Evolutionary conservation across 73 alveolate genomes (phyloP), one percentile per base, ranked within the genome.

Genomic region (Paramecium primaurelia): DNA sequence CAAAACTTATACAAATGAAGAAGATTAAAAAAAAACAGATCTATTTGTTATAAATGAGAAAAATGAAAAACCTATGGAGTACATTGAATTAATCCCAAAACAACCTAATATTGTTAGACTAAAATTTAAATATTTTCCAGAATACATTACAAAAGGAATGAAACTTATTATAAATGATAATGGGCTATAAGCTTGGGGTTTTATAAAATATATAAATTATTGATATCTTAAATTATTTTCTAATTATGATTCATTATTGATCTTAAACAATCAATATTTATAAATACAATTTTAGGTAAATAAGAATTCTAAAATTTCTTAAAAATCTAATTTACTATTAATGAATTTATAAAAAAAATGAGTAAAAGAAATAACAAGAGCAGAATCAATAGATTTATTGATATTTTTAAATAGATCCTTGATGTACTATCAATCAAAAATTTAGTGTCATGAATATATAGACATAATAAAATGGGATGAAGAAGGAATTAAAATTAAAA

Each of bases 111-210:
- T 45, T 8, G 5, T 80, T 12, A 42, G 91, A 14, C 18, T 80
- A 25, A 80, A 77, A 18, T 80, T 80, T 73, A 80, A 80, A 80
- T 80, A 80, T 80, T 47, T 45, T 9, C 77, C 91, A 8, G 91
- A 80, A 80, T 80, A 80, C 16, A 45, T 80, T 12, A 80, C 91
- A 20, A 47, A 80, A n/a, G 91, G 77, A 10, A 80, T 80, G 91
- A 80, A 49, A 47, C 32, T 80, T 6, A 80, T 80, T 26, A 80
- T 80, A n/a, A 80, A 80, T 80, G 91, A 80, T 25, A 25, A 40
- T 45, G 58, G 58, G 14, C 30, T 80, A 44, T 20, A 80, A 80
- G 71, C 77, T 45, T 80, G 91, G 91, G 91, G 91, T 26, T 80
- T 42, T 25, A 80, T 80, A 0, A 80, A 49, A 49, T 14, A 20